phyloP scores from a whole-genome alignment of 176 grass and related monocot species.

The Phoenix roebelenii region DNA sequence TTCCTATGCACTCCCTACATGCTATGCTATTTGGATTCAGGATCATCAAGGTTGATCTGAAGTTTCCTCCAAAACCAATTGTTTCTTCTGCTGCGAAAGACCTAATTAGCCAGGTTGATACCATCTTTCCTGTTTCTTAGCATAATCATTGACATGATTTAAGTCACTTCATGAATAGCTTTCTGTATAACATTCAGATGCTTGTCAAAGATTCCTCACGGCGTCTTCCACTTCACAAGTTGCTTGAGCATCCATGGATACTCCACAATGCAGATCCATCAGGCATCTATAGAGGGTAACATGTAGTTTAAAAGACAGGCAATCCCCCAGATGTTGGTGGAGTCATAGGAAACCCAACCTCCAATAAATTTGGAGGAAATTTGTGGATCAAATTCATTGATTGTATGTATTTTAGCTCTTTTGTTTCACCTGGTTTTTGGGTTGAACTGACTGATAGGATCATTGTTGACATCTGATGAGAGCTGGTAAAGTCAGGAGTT shows the following conservation, averaged over 20 bases:
- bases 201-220: background rate
- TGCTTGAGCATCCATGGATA: slow-evolving; percentile 2
- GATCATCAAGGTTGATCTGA: background rate
- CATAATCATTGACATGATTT: background rate
- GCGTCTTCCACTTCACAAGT: background rate
- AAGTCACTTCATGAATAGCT: background rate
- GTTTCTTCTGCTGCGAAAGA: background rate
- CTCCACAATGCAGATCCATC: background rate
- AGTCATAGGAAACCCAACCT: too few species aligned
- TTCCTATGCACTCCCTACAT: too few species aligned
- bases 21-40: background rate
- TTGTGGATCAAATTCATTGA: too few species aligned
- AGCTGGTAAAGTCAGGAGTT: too few species aligned
- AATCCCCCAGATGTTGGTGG: too few species aligned
- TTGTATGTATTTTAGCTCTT: too few species aligned
- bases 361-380: too few species aligned
- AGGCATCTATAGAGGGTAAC: background rate
- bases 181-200: background rate
- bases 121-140: background rate
- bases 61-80: slow-evolving; percentile 1
- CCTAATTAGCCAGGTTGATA: background rate
- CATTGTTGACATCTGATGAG: too few species aligned
- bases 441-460: too few species aligned
- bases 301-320: too few species aligned
- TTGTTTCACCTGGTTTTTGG: too few species aligned